Percentiles rank a stretch among this genome's conserved stretches.
phyloP scores from a whole-genome alignment of 768 basidiomycete species.

The Hypsizygus marmoreus region DNA sequence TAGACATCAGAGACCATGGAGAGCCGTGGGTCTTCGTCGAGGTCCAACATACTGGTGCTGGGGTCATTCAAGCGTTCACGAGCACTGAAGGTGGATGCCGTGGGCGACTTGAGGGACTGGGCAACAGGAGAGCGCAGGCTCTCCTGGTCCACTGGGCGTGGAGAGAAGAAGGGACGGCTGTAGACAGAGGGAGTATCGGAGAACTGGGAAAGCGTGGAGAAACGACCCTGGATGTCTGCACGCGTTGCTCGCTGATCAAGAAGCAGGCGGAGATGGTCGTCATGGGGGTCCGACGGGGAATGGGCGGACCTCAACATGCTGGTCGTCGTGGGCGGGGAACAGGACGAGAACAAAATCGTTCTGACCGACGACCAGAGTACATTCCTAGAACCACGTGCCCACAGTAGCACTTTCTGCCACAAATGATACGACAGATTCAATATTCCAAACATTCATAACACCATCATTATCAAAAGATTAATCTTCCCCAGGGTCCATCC shows the following conservation, averaged over 20 bases:
- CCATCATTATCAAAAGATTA: no score
- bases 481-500: no score
- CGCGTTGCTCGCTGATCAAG: conserved; percentile 56
- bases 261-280: conserved; percentile 51
- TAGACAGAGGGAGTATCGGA: conserved; percentile 74
- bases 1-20: conserved; percentile 32
- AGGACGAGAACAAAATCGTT: conserved; percentile 13
- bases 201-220: conserved; percentile 57
- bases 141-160: conserved; percentile 39
- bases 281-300: conserved; percentile 38
- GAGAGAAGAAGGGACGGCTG: conserved; percentile 60
- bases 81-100: conserved; percentile 11
- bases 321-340: conserved; percentile 15
- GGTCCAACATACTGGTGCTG: conserved; percentile 54
- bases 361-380: no score
- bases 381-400: no score
- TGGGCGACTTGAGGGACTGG: conserved; percentile 26
- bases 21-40: conserved; percentile 53
- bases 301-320: conserved; percentile 44
- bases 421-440: no score
- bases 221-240: conserved; percentile 49
- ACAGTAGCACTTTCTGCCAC: no score
- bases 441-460: no score
- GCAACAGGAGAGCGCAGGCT: conserved; percentile 28
- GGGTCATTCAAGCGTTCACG: conserved; percentile 46